Evolutionary conservation across 768 basidiomycete species (phyloP).

Genomic region (Sporobolomyces pararoseus): DNA sequence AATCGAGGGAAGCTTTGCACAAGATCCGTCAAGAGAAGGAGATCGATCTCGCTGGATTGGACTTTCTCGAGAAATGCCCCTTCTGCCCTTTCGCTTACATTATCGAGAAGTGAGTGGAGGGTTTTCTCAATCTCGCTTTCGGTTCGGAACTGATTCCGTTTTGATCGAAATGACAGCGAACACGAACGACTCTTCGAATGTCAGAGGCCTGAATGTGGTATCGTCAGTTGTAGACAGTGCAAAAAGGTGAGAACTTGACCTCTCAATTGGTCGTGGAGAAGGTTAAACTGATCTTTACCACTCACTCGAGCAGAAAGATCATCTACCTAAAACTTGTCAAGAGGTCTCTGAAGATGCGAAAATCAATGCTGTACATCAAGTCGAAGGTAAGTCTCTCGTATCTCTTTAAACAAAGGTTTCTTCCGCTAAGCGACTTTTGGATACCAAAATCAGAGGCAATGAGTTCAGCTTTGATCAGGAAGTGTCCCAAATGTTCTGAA

Average conservation of each 20-base stretch:
- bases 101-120: constrained; percentile 31
- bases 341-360: constrained; percentile 49
- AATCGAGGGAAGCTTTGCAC: constrained; percentile 33
- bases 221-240: constrained; percentile 40
- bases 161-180: not conserved
- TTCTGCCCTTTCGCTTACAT: constrained; percentile 43
- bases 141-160: not conserved
- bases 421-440: too few species aligned
- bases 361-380: constrained; percentile 48
- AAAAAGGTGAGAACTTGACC: constrained; percentile 33
- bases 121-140: not conserved
- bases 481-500: constrained; percentile 49
- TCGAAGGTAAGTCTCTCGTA: constrained; percentile 34
- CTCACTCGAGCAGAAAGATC: constrained; percentile 43
- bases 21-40: constrained; percentile 43
- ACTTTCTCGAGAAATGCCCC: constrained; percentile 33
- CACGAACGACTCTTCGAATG: constrained; percentile 42
- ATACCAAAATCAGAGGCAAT: constrained; percentile 53
- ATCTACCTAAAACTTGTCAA: constrained; percentile 51
- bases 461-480: constrained; percentile 49
- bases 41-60: constrained; percentile 36
- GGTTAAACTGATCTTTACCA: too few species aligned
- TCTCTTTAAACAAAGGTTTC: too few species aligned
- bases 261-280: too few species aligned
- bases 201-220: constrained; percentile 36